Base-by-base conservation (phyloP, 148 eudicot species). In the Euryodendron excelsum region DNA sequence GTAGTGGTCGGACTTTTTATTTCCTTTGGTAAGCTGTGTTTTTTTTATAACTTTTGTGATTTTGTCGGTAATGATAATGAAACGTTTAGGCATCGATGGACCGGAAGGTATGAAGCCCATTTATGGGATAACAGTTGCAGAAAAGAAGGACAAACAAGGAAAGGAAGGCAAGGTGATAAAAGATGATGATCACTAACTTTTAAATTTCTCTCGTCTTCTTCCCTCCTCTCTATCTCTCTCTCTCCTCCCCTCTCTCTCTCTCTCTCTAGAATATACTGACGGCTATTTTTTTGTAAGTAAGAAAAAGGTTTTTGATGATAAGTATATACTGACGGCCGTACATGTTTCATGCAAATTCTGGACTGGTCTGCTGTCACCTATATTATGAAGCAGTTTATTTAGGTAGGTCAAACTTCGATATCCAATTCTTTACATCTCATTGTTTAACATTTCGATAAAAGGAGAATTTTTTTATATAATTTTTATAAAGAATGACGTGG, bases 101-200 rank as follows among this genome's bases (percentile, higher is more conserved):
- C 97, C 0, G 97, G 97, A 61, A 88, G 97, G 82, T 93, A 91
- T 53, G 97, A 93, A 79, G 97, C 97, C 60, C 97, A 93, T 85
- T 84, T 93, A 72, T 93, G 97, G 97, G 97, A 93, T 70, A 93
- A 89, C 72, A 91, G 93, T 76, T 87, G 97, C 83, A 88, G 92
- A 74, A 93, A 91, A 74, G 97, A 93, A 79, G 97, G 97, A 31
- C 94, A 93, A 77, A 93, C 97, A 0, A 87, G 97, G 78, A 93
- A 93, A 87, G 97, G 97, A 79, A 87, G 94, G 61, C 97, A 93
- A 93, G 97, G 97, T 93, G 66, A 72, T 76, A 20, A n/a, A n/a
- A n/a, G n/a, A 48, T n/a, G n/a, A n/a, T n/a, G n/a, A 6, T 30
- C 10, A 7, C 10, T 2, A 25, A 5, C 48, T 33, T 1, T 14